A percentile compares a stretch with the other conserved stretches of the same genome.
These are phyloP conservation scores for Thymus mandschuricus DNA, from an alignment of 257 asterid genomes.

Conservation along the genomic window DNA sequence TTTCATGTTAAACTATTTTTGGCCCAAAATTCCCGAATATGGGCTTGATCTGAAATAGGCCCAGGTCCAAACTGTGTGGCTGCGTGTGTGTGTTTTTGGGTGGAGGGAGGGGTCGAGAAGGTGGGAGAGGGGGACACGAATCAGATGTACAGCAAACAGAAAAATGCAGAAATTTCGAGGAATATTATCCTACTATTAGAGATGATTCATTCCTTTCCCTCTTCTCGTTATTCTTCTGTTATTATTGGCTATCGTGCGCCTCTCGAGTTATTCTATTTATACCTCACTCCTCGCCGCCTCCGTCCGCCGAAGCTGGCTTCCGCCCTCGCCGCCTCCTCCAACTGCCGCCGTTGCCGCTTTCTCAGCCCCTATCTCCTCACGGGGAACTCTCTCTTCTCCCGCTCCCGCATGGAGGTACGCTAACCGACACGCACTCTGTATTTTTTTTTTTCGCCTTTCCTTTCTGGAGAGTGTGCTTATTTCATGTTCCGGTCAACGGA, in stretches of 20 bases:
- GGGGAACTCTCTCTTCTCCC: constrained; percentile 69
- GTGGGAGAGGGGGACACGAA: constrained; percentile 31
- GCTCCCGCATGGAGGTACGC: constrained; percentile 82
- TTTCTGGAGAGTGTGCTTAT: neutral
- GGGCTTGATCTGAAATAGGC: constrained; percentile 6
- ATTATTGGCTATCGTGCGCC: constrained; percentile 52
- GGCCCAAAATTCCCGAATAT: neutral
- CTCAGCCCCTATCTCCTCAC: constrained; percentile 40
- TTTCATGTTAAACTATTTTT: too few relatives aligned
- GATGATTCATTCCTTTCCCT: constrained; percentile 44
- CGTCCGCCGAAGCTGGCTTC: constrained; percentile 35
- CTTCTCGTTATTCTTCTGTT: constrained; percentile 35
- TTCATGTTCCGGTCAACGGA: constrained; percentile 10
- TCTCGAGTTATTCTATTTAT: constrained; percentile 28
- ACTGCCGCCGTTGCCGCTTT: constrained; percentile 42
- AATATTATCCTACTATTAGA: constrained; percentile 8
- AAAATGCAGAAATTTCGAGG: constrained; percentile 35
- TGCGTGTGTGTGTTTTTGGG: neutral
- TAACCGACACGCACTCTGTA: neutral
- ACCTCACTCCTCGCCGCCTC: constrained; percentile 39
- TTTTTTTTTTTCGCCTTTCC: neutral
- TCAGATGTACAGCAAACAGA: constrained; percentile 25
- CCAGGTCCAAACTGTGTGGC: neutral
- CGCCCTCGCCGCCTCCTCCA: constrained; percentile 28
- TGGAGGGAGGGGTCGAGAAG: neutral